A percentile compares a stretch with the other conserved stretches of the same genome.
Evolutionary conservation across 441 rosid genomes (phyloP).

Genomic region (Arabidopsis hybrid): DNA sequence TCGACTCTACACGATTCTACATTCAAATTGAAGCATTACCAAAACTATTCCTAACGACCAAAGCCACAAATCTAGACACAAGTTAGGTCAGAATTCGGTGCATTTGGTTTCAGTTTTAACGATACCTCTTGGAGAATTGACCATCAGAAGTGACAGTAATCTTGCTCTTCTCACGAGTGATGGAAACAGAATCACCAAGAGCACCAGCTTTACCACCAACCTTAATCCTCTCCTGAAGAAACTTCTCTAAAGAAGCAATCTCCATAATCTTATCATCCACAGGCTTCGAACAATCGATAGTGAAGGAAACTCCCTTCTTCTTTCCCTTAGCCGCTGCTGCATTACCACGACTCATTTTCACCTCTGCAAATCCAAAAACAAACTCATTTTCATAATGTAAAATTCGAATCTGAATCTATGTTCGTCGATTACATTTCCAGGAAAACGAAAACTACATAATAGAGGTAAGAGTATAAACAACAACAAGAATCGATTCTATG

Average conservation of each 20-base stretch:
- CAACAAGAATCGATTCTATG: neutral
- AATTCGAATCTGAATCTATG: neutral
- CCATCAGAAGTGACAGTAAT: conserved; percentile 71
- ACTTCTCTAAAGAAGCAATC: conserved; percentile 85
- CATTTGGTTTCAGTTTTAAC: neutral
- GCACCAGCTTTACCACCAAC: conserved; percentile 87
- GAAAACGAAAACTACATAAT: neutral
- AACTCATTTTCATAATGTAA: neutral
- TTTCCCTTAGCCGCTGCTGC: conserved; percentile 67
- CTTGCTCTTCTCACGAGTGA: conserved; percentile 76
- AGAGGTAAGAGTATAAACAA: neutral
- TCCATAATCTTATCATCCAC: conserved; percentile 72
- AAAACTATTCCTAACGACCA: neutral
- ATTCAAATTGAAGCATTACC: neutral
- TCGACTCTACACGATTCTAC: neutral
- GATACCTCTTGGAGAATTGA: conserved; percentile 71
- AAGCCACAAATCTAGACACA: neutral
- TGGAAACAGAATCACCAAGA: conserved; percentile 64
- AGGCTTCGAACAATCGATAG: conserved; percentile 80
- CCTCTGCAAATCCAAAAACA: conserved; percentile 19
- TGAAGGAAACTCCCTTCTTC: conserved; percentile 79
- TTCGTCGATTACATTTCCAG: neutral
- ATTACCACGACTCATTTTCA: conserved; percentile 50
- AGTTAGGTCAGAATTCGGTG: neutral
- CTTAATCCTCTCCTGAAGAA: conserved; percentile 79